phyloP scores from a whole-genome alignment of 1,284 basidiomycete species.

The Leccinum proximum region DNA sequence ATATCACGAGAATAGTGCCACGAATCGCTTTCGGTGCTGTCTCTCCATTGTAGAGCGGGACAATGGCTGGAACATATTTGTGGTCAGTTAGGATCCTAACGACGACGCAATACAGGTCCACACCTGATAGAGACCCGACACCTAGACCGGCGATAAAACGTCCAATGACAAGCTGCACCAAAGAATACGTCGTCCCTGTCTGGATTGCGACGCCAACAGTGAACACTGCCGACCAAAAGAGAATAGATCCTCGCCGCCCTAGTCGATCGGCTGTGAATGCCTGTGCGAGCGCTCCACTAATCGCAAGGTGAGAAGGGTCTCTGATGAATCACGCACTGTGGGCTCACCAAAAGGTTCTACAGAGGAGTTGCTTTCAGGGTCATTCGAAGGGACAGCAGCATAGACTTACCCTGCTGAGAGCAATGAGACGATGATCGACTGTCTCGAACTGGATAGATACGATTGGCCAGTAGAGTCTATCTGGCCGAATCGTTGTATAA shows the following conservation, averaged over 20 bases:
- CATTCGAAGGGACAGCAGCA: background rate
- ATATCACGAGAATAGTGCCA: conserved; percentile 71
- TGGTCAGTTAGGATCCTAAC: background rate
- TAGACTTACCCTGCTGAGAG: conserved; percentile 65
- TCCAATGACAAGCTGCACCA: conserved; percentile 68
- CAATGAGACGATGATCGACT: conserved; percentile 77
- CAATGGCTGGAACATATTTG: conserved; percentile 49
- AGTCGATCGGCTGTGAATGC: conserved; percentile 76
- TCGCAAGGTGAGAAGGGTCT: conserved; percentile 8
- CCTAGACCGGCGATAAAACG: conserved; percentile 72
- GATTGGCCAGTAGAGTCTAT: conserved; percentile 45
- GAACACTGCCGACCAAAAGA: conserved; percentile 77
- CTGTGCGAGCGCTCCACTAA: conserved; percentile 65
- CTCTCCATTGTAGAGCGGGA: conserved; percentile 81
- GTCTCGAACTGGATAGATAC: conserved; percentile 56
- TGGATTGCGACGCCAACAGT: conserved; percentile 72
- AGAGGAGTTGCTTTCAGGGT: background rate
- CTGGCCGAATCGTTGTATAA: conserved; percentile 66
- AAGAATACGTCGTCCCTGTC: conserved; percentile 56
- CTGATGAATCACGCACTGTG: background rate
- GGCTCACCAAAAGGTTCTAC: conserved; percentile 56
- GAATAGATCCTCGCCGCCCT: conserved; percentile 69
- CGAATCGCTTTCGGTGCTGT: conserved; percentile 75
- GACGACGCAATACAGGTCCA: conserved; percentile 10
- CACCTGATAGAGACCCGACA: conserved; percentile 74